A percentile compares a stretch with the other conserved stretches of the same genome.
Evolutionary conservation across 2,329 filamentous ascomycete species (phyloP).

Genomic region (Apiospora saccharicola): DNA sequence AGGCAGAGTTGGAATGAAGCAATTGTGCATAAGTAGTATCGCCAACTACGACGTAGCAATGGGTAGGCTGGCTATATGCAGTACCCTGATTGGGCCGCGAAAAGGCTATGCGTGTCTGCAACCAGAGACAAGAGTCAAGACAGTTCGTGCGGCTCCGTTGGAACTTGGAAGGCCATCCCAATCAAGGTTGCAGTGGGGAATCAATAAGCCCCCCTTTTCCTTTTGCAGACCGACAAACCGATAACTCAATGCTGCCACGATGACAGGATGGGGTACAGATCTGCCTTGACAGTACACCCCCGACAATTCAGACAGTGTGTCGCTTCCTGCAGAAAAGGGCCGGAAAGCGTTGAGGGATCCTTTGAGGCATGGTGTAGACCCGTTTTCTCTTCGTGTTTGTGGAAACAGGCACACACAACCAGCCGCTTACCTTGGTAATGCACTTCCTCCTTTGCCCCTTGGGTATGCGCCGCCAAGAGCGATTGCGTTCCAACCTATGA

Average conservation of each 20-base stretch:
- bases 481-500: background rate
- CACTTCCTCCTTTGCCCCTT: constrained; percentile 2
- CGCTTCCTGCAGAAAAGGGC: constrained; percentile 13
- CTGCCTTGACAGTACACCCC: background rate
- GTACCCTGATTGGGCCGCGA: background rate
- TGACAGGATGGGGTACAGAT: constrained; percentile 13
- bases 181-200: constrained; percentile 8
- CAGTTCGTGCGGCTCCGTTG: constrained; percentile 15
- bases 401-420: constrained; percentile 3
- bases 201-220: background rate
- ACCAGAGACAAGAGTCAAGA: constrained; percentile 6
- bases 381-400: constrained; percentile 18
- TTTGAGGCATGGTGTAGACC: background rate
- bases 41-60: background rate
- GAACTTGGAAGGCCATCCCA: background rate
- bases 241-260: constrained; percentile 1
- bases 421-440: constrained; percentile 11
- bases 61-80: background rate
- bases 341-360: background rate
- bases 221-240: constrained; percentile 1
- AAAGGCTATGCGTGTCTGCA: background rate
- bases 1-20: background rate
- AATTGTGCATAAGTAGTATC: background rate
- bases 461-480: background rate
- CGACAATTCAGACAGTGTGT: background rate